phyloP scores from a whole-genome alignment of 257 asterid species.

The Phtheirospermum japonicum region DNA sequence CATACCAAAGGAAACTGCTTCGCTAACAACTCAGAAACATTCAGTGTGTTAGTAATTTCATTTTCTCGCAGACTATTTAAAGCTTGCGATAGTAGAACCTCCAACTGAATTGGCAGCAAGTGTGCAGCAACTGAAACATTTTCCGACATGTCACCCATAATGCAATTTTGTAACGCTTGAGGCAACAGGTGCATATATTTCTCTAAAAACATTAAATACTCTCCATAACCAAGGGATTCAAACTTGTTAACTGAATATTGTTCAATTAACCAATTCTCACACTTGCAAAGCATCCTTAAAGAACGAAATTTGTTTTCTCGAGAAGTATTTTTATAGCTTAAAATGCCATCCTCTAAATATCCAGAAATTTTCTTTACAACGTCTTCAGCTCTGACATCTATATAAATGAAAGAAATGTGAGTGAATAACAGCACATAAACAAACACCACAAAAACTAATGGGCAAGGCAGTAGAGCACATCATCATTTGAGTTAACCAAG shows the following conservation, averaged over 20 bases:
- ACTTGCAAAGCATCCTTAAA: constrained; percentile 61
- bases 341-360: constrained; percentile 52
- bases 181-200: constrained; percentile 58
- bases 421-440: constrained; percentile 21
- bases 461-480: constrained; percentile 5
- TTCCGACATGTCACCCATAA: constrained; percentile 42
- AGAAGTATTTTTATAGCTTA: constrained; percentile 29
- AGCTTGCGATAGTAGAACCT: constrained; percentile 71
- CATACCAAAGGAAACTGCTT: constrained; percentile 80
- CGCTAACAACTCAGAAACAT: constrained; percentile 56
- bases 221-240: constrained; percentile 82
- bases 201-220: constrained; percentile 61
- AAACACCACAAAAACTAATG: neutral
- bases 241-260: constrained; percentile 52
- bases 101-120: constrained; percentile 69
- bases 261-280: constrained; percentile 65
- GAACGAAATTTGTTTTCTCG: constrained; percentile 41
- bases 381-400: constrained; percentile 62
- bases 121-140: constrained; percentile 55
- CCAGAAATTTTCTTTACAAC: constrained; percentile 52
- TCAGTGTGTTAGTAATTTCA: constrained; percentile 40
- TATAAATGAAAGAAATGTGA: constrained; percentile 20
- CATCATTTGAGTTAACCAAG: constrained; percentile 19
- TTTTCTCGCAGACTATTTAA: constrained; percentile 43
- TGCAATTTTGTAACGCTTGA: constrained; percentile 43